Base-by-base conservation (phyloP, 78 protist genomes). In the Guillardia theta region DNA sequence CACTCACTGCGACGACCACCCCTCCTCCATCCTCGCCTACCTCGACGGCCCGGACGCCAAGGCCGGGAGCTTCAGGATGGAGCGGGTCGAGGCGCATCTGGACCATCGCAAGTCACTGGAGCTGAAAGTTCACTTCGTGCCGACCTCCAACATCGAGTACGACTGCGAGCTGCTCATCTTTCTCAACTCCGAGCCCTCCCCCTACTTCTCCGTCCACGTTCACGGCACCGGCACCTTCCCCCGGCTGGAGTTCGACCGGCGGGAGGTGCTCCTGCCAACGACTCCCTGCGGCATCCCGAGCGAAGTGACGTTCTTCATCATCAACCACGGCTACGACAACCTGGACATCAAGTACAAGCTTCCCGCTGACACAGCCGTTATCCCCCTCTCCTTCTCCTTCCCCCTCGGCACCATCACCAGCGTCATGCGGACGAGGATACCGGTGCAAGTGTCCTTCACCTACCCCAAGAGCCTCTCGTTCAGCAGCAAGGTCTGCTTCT, bases 321-420 rank as follows among this genome's bases (percentile, higher is more conserved):
- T 64, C 53, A 95, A 94, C 64, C 90, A 95, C 36, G 98, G 98
- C 21, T 96, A 97, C 93, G 97, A 97, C 30, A 46, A 64, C 43
- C 62, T 94, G 4, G 95, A 96, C 44, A 8, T 97, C 30, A 0
- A 37, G 45, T 90, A 80, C 93, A 1, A 33, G 92, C 80, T 95
- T 30, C 95, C 96, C 0, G 43, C 76, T 8, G 98, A 97, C 41
- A 22, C 94, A 15, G 9, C 3, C 33, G 1, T 2, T 21, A 15
- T 87, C 6, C 98, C 98, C 15, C n/a, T 97, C 27, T 0, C 22
- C 43, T 22, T 97, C 33, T 0, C 0, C 45, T 96, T 95, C 80
- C 98, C 97, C 9, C 94, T 95, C 33, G 98, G 97, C 37, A 44
- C 36, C 10, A 33, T 36, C 21, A 6, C 96, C 22, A 44, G 88